Base-by-base conservation (phyloP, 805 yeast species). In the Candida coleopterorum region DNA sequence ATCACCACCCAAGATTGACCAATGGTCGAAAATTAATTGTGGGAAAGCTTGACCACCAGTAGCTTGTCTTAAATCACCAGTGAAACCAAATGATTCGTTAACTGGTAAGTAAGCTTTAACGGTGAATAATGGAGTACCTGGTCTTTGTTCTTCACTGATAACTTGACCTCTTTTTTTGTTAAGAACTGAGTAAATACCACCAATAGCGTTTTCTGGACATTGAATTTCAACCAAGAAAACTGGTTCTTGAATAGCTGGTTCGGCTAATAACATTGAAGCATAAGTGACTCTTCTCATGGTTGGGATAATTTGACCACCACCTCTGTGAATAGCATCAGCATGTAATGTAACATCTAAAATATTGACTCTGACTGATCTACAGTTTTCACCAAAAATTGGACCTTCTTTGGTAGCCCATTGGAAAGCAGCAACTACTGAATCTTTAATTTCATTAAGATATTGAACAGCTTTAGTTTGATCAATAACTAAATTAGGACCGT, bases 11-110 rank as follows among this genome's bases (percentile, higher is more conserved):
- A 93, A 75, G 60, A 86, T 72, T 53, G 87, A 76, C 97, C 97
- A 90, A 74, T 90, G 98, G 74, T 93, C 97, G 75, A 90, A 93
- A 72, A 93, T 94, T 95, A 93, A 80, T 79, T 90, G 97, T 76
- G 98, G 98, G 98, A 90, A 90, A 72, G 98, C 98, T 81, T 90
- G 98, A 74, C 98, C 98, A 85, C 96, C 97, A 65, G 98, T 90
- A 67, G 97, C 96, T 78, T 90, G 97, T 81, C 98, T 87, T 68
- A 90, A 84, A 65, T 89, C 96, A 79, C 94, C 93, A 61, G 96
- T 84, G 96, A 90, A 90, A 85, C 98, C 98, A 84, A 93, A 90
- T 43, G 98, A 90, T 81, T 93, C 98, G 77, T 90, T 93, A 59
- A 90, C 97, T 70, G 98, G 98, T 77, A 90, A 81, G 95, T 88